Conservation (phyloP, 495 filamentous ascomycete genomes). For the Entonaema liquescens region DNA sequence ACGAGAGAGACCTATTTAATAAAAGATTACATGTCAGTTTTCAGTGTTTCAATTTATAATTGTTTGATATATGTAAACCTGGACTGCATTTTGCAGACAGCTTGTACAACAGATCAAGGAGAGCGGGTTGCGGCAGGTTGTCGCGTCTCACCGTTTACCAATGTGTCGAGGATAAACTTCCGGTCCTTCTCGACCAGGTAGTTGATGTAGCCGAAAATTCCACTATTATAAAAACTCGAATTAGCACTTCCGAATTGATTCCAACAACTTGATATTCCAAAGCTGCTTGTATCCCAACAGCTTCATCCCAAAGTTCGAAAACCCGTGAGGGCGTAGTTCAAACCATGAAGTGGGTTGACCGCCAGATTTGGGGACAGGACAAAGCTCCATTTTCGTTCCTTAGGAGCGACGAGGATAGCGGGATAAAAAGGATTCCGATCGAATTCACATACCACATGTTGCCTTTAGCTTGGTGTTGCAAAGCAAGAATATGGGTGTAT, state of each 20-base stretch:
- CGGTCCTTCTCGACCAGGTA: constrained; percentile 95
- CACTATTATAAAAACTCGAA: constrained; percentile 63
- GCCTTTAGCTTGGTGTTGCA: constrained; percentile 24
- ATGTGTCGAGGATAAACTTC: constrained; percentile 90
- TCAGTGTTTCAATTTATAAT: background rate
- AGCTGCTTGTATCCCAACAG: background rate
- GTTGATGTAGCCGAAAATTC: constrained; percentile 98
- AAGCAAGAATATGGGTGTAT: constrained; percentile 19
- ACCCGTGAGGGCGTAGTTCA: background rate
- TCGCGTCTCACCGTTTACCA: constrained; percentile 84
- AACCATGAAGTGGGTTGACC: background rate
- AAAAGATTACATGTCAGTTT: constrained; percentile 39
- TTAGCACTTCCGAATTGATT: constrained; percentile 36
- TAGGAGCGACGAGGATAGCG: background rate
- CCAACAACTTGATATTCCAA: background rate
- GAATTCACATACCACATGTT: constrained; percentile 41
- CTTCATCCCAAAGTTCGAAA: background rate
- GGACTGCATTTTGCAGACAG: constrained; percentile 17
- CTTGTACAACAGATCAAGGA: background rate
- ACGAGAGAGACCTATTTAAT: constrained; percentile 70
- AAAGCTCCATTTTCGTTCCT: background rate
- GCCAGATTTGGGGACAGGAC: background rate
- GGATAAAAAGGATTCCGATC: constrained; percentile 10
- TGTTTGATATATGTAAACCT: background rate
- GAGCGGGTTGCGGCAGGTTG: constrained; percentile 29